phyloP scores from a whole-genome alignment of 805 yeast species.

The Dipodascopsis uninucleata region DNA sequence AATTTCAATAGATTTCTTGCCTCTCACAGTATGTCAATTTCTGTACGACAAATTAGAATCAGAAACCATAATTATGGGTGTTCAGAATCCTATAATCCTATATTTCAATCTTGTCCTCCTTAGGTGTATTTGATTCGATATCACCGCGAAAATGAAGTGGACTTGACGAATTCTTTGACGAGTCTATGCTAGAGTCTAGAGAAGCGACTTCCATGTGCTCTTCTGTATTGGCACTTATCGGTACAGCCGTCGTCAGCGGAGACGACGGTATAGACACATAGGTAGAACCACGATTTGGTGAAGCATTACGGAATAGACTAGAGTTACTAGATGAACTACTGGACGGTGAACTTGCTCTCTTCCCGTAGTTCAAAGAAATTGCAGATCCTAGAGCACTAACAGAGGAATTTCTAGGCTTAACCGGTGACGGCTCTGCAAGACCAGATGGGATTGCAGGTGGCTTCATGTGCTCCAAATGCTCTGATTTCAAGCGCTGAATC shows the following conservation, averaged over 20 bases:
- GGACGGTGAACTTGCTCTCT: conserved; percentile 22
- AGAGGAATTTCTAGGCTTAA: conserved; percentile 20
- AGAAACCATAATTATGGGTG: too few relatives aligned
- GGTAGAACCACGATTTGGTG: conserved; percentile 13
- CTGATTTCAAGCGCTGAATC: conserved; percentile 78
- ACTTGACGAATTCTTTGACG: too few relatives aligned
- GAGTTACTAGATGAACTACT: conserved; percentile 20
- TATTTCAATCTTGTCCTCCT: too few relatives aligned
- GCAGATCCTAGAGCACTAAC: conserved; percentile 9
- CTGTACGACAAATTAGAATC: too few relatives aligned
- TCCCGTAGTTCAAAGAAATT: conserved; percentile 5
- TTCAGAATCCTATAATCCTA: too few relatives aligned
- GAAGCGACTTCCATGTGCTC: too few relatives aligned
- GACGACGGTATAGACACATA: conserved; percentile 22
- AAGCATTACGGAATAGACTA: conserved; percentile 17
- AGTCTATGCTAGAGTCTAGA: too few relatives aligned
- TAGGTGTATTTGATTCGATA: too few relatives aligned
- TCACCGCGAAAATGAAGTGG: too few relatives aligned
- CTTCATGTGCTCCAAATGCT: conserved; percentile 58
- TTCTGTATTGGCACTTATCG: conserved; percentile 11
- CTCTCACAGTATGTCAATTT: too few relatives aligned
- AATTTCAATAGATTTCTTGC: too few relatives aligned
- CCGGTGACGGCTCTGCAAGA: conserved; percentile 24
- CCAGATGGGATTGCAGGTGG: conserved; percentile 21
- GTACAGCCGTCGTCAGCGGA: conserved; percentile 20